phyloP scores from a whole-genome alignment of 2,329 filamentous ascomycete species.

The Aspergillus sp. region DNA sequence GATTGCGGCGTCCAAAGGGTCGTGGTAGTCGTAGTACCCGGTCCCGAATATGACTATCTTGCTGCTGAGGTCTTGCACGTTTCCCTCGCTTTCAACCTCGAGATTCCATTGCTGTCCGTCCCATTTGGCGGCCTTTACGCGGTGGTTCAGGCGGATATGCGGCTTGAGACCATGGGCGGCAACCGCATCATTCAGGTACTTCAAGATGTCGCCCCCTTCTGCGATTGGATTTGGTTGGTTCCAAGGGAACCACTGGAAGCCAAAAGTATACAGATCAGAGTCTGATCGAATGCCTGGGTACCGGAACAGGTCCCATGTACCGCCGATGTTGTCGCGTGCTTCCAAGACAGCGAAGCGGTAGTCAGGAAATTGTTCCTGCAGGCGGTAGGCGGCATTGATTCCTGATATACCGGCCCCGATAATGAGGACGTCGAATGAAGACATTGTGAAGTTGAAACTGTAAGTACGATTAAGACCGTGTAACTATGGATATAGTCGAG shows the following conservation, averaged over 20 bases:
- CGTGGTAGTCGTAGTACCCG: conserved; percentile 71
- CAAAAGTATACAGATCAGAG: conserved; percentile 61
- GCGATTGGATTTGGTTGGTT: conserved; percentile 51
- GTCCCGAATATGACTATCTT: conserved; percentile 57
- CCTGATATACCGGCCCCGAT: conserved; percentile 73
- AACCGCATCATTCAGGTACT: conserved; percentile 54
- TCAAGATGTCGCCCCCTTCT: conserved; percentile 48
- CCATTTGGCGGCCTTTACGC: too few relatives aligned
- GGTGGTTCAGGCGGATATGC: too few relatives aligned
- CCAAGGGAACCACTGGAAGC: conserved; percentile 71
- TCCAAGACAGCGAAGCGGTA: conserved; percentile 67
- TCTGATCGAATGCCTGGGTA: conserved; percentile 71
- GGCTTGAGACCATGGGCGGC: conserved; percentile 17
- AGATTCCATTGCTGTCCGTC: too few relatives aligned
- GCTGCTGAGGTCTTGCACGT: conserved; percentile 21
- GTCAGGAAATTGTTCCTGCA: conserved; percentile 58
- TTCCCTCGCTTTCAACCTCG: too few relatives aligned
- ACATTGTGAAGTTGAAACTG: too few relatives aligned
- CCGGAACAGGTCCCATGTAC: conserved; percentile 75
- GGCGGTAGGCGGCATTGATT: conserved; percentile 69
- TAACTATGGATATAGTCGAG: too few relatives aligned
- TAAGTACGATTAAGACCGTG: too few relatives aligned
- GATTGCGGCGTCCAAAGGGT: conserved; percentile 58
- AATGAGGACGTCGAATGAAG: conserved; percentile 38
- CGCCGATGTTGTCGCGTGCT: conserved; percentile 63